A percentile compares a stretch with the other conserved stretches of the same genome.
These are phyloP conservation scores for Geranium brycei DNA, from an alignment of 345 rosid genomes.

Conservation along the genomic window DNA sequence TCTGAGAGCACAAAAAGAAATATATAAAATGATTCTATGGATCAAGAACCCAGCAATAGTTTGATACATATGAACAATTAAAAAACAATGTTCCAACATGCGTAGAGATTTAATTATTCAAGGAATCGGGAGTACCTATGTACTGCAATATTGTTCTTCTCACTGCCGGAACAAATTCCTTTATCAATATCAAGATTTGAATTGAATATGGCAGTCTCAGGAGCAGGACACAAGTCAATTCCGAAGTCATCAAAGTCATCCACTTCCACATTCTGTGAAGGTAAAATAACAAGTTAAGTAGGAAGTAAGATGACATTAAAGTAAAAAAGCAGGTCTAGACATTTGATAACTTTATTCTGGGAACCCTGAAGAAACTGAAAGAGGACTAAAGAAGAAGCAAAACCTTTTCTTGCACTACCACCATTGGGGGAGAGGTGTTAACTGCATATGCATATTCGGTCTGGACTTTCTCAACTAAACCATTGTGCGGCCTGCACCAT, in stretches of 20 bases:
- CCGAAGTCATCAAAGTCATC: conserved; percentile 39
- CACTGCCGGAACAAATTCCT: conserved; percentile 4
- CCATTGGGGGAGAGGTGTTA: neutral
- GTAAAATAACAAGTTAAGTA: conserved; percentile 5
- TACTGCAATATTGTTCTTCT: conserved; percentile 4
- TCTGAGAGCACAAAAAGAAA: conserved; percentile 13
- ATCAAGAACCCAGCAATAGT: neutral
- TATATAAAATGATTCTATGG: neutral
- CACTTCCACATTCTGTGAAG: conserved; percentile 19
- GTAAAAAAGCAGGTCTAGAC: neutral
- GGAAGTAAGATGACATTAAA: neutral
- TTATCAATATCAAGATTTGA: conserved; percentile 14
- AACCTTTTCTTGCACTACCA: neutral
- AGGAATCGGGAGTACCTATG: conserved; percentile 14
- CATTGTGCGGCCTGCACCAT: conserved; percentile 12
- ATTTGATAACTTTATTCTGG: neutral
- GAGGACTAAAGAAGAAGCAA: neutral
- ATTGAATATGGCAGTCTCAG: conserved; percentile 12
- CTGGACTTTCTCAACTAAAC: conserved; percentile 7
- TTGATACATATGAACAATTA: neutral
- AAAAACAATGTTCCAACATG: neutral
- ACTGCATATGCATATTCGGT: conserved; percentile 1
- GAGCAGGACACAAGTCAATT: conserved; percentile 25
- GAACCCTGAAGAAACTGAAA: neutral
- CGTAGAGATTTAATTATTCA: neutral